Conservation (phyloP, 2,329 filamentous ascomycete species). For the Penicillium sp. region DNA sequence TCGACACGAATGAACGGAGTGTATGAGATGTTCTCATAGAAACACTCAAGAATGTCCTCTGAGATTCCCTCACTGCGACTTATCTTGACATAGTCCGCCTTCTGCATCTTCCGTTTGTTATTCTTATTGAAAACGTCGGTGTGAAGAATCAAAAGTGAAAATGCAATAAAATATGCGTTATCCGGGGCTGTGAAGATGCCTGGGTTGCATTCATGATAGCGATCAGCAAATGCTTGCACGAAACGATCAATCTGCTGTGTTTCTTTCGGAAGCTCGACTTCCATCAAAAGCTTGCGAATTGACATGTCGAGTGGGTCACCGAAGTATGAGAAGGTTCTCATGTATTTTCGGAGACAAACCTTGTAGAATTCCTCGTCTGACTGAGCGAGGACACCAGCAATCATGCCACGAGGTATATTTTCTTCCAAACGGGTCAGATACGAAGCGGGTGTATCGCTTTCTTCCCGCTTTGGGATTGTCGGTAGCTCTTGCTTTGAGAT, state of each 20-base stretch:
- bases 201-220: constrained; percentile 96
- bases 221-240: constrained; percentile 84
- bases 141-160: constrained; percentile 89
- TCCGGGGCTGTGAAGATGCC: constrained; percentile 78
- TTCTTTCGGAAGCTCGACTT: constrained; percentile 89
- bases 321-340: constrained; percentile 90
- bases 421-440: constrained; percentile 80
- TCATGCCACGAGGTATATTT: constrained; percentile 66
- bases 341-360: constrained; percentile 82
- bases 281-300: constrained; percentile 88
- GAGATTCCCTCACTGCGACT: constrained; percentile 85
- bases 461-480: constrained; percentile 66
- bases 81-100: constrained; percentile 88
- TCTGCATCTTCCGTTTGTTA: constrained; percentile 99
- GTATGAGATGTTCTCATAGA: constrained; percentile 97
- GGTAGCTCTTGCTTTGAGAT: constrained; percentile 59
- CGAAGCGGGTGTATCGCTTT: constrained; percentile 81
- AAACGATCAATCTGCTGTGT: constrained; percentile 96
- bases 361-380: constrained; percentile 74
- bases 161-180: constrained; percentile 96
- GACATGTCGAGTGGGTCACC: constrained; percentile 98
- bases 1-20: constrained; percentile 98
- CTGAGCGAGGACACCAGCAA: constrained; percentile 78
- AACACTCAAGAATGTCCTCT: constrained; percentile 85
- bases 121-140: constrained; percentile 99